Conservation (phyloP, 164 flowering plant genomes). For the Houttuynia cordata region DNA sequence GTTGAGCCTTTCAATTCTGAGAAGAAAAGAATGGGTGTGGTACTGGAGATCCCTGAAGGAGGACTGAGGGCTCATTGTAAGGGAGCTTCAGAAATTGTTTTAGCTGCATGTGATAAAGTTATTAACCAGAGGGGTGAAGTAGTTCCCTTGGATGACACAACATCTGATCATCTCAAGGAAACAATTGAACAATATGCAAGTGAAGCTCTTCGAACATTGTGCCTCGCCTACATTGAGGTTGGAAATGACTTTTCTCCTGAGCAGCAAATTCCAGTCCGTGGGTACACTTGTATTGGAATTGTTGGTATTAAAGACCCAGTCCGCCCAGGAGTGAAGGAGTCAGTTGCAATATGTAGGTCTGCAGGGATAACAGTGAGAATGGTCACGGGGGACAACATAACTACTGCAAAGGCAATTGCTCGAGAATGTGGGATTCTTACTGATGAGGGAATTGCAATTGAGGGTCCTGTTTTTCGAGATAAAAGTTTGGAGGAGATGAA, state of each 20-base stretch:
- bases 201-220: conserved; percentile 91
- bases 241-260: conserved; percentile 36
- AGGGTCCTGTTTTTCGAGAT: conserved; percentile 79
- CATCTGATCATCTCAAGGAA: conserved; percentile 29
- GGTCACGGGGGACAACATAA: conserved; percentile 95
- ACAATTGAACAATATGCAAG: conserved; percentile 69
- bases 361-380: conserved; percentile 90
- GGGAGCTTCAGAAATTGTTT: conserved; percentile 89
- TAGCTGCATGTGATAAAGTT: conserved; percentile 73
- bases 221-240: conserved; percentile 75
- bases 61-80: conserved; percentile 65
- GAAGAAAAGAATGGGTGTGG: conserved; percentile 84
- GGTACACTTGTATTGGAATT: conserved; percentile 78
- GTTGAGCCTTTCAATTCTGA: conserved; percentile 93
- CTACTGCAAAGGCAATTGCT: conserved; percentile 93
- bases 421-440: conserved; percentile 94
- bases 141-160: conserved; percentile 47
- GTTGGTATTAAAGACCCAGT: conserved; percentile 98
- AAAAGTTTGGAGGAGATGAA: conserved; percentile 64
- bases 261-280: conserved; percentile 46
- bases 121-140: conserved; percentile 48
- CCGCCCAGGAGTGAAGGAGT: conserved; percentile 91
- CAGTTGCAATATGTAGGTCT: conserved; percentile 80
- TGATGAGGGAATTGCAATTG: conserved; percentile 82
- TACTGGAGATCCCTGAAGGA: conserved; percentile 61